These are phyloP conservation scores for Brassica juncea DNA, from an alignment of 345 rosid genomes.

Conservation along the genomic window DNA sequence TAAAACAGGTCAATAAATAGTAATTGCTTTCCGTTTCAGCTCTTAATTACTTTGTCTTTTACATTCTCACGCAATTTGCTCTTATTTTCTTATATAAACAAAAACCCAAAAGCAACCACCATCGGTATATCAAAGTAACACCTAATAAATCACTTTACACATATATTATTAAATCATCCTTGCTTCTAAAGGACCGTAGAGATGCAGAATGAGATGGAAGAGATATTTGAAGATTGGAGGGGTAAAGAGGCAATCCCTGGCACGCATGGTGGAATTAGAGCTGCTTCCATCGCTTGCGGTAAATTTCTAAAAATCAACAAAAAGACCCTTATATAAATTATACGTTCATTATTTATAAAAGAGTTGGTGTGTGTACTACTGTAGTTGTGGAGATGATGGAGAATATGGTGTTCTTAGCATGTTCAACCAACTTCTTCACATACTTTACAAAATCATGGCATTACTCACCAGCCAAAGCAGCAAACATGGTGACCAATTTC, in stretches of 20 bases:
- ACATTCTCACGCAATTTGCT: constrained; percentile 5
- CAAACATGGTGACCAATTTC: constrained; percentile 70
- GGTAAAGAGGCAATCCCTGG: constrained; percentile 44
- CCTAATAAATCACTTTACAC: background rate
- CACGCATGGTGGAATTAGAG: constrained; percentile 51
- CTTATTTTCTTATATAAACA: constrained; percentile 9
- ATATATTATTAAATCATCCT: background rate
- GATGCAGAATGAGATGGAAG: constrained; percentile 34
- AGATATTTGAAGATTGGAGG: constrained; percentile 49
- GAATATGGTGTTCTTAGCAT: constrained; percentile 62
- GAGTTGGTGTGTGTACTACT: constrained; percentile 6
- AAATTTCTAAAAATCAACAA: constrained; percentile 14
- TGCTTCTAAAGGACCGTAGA: background rate
- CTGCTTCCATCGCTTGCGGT: constrained; percentile 54
- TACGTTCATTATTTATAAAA: background rate
- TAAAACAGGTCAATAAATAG: constrained; percentile 7
- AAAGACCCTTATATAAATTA: background rate
- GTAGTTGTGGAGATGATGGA: constrained; percentile 63
- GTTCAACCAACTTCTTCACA: constrained; percentile 51
- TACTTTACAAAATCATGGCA: constrained; percentile 56
- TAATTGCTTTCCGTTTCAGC: constrained; percentile 14
- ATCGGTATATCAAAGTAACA: constrained; percentile 10
- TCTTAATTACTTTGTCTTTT: background rate
- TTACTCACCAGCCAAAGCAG: constrained; percentile 51
- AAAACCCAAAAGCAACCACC: constrained; percentile 15